Conservation (phyloP, 2,329 filamentous ascomycete species). For the Calonectria naviculata region DNA sequence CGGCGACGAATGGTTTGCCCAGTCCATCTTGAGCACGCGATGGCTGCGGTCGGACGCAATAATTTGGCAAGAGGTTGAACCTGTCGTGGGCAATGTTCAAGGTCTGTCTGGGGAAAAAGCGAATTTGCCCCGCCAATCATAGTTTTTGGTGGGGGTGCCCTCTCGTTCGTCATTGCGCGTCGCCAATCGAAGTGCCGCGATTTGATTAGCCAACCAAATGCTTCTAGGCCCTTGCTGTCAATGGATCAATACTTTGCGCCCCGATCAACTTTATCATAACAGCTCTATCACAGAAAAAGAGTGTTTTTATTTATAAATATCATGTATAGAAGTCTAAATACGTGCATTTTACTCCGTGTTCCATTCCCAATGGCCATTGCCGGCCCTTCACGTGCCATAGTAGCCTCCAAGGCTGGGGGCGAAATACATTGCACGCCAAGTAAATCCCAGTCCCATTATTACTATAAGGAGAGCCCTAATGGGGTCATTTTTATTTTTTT, state of each 20-base stretch:
- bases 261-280: background rate
- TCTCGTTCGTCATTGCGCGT: conserved; percentile 31
- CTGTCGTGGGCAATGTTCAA: conserved; percentile 11
- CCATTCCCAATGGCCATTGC: too few relatives aligned
- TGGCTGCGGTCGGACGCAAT: conserved; percentile 10
- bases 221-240: background rate
- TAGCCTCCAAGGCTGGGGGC: too few relatives aligned
- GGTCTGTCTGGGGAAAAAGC: conserved; percentile 35
- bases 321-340: background rate
- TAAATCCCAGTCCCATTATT: too few relatives aligned
- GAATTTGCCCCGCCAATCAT: conserved; percentile 37
- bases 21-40: conserved; percentile 35
- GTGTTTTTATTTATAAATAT: background rate
- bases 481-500: too few relatives aligned
- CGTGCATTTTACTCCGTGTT: too few relatives aligned
- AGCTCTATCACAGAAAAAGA: background rate
- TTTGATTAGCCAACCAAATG: conserved; percentile 27
- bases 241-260: background rate
- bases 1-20: conserved; percentile 38
- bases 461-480: too few relatives aligned
- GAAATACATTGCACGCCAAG: too few relatives aligned
- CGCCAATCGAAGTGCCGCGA: conserved; percentile 38
- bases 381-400: too few relatives aligned
- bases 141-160: conserved; percentile 33
- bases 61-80: conserved; percentile 8